A percentile compares a stretch with the other conserved stretches of the same genome.
phyloP scores from a whole-genome alignment of 2,329 filamentous ascomycete species.

The Aspergillus ustus region DNA sequence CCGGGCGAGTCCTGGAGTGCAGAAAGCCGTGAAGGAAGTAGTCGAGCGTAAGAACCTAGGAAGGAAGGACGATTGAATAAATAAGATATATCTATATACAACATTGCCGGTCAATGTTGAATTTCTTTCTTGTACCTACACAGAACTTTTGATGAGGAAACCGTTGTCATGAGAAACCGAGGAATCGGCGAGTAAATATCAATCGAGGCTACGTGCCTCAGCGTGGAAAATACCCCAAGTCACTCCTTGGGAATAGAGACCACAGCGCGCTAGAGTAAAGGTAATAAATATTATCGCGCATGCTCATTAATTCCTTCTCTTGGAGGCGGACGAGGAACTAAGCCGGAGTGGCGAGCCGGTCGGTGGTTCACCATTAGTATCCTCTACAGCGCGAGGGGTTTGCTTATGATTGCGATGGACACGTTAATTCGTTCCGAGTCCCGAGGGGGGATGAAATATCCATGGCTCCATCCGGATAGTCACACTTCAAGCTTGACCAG shows the following conservation, averaged over 20 bases:
- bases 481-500: conserved; percentile 2
- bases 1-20: conserved; percentile 77
- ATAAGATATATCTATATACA: conserved; percentile 1
- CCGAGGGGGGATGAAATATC: neutral
- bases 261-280: no score
- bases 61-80: conserved; percentile 27
- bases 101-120: neutral
- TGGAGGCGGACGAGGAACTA: neutral
- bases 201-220: neutral
- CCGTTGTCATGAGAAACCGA: neutral
- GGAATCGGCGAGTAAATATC: conserved; percentile 4
- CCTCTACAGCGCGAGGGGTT: neutral
- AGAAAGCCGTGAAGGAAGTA: conserved; percentile 73
- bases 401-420: conserved; percentile 5
- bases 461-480: conserved; percentile 4
- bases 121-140: neutral
- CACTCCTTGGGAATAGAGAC: neutral
- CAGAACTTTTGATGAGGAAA: neutral
- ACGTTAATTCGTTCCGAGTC: conserved; percentile 8
- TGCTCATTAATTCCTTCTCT: neutral
- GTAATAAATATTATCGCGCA: neutral
- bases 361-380: conserved; percentile 22
- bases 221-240: neutral
- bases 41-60: conserved; percentile 62
- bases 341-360: conserved; percentile 26